These are phyloP conservation scores for Zygosaccharomyces gambellarensis DNA, from an alignment of 805 yeast genomes.

Conservation along the genomic window DNA sequence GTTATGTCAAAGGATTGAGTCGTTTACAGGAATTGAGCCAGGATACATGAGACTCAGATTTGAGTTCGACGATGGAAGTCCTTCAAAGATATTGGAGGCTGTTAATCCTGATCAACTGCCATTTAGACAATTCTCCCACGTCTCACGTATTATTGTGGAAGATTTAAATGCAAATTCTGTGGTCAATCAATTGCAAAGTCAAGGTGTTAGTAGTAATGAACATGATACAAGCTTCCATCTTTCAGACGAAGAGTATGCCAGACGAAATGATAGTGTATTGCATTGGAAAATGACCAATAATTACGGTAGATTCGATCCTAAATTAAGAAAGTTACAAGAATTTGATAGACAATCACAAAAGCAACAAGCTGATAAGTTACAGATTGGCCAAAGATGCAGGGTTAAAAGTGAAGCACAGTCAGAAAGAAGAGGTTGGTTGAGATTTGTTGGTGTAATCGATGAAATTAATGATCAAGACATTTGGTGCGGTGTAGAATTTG, in stretches of 20 bases:
- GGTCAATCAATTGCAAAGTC: constrained; percentile 35
- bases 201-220: constrained; percentile 1
- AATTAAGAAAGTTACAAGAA: constrained; percentile 34
- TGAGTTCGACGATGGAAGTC: constrained; percentile 8
- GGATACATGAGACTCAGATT: constrained; percentile 24
- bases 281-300: constrained; percentile 69
- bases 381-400: constrained; percentile 52
- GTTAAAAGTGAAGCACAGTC: constrained; percentile 24
- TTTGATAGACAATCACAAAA: constrained; percentile 25
- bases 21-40: constrained; percentile 28
- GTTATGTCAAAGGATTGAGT: constrained; percentile 22
- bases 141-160: constrained; percentile 41
- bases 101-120: background rate
- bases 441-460: constrained; percentile 63
- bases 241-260: constrained; percentile 41
- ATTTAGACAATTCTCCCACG: background rate
- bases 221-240: constrained; percentile 17
- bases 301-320: constrained; percentile 70
- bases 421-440: constrained; percentile 62
- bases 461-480: constrained; percentile 44
- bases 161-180: constrained; percentile 53
- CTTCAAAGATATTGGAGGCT: background rate
- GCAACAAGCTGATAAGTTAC: constrained; percentile 34
- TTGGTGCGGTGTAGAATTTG: constrained; percentile 86
- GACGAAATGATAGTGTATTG: constrained; percentile 56